Conservation (phyloP, 2,329 filamentous ascomycete species). For the Colletotrichum caudatum region DNA sequence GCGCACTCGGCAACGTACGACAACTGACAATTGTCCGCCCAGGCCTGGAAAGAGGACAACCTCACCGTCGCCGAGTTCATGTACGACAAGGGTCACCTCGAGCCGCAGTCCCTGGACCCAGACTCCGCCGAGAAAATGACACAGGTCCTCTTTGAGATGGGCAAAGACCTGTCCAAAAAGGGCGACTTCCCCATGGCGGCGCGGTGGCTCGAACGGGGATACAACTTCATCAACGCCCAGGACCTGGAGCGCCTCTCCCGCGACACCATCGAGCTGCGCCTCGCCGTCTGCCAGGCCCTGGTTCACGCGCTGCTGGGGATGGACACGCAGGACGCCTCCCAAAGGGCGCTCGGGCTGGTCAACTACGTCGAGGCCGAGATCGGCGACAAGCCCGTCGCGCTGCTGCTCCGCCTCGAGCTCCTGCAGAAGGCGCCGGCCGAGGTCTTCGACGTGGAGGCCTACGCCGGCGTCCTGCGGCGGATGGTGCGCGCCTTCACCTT, state of each 20-base stretch:
- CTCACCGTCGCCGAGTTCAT: constrained; percentile 84
- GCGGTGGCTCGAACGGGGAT: constrained; percentile 80
- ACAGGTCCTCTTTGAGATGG: constrained; percentile 79
- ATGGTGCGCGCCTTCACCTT: constrained; percentile 72
- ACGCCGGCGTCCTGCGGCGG: constrained; percentile 65
- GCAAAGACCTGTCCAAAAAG: constrained; percentile 67
- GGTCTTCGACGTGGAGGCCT: constrained; percentile 61
- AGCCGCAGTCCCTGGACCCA: constrained; percentile 57
- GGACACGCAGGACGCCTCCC: constrained; percentile 56
- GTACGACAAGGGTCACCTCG: constrained; percentile 70
- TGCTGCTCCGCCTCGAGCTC: constrained; percentile 76
- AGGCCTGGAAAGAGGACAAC: constrained; percentile 81
- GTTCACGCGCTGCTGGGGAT: constrained; percentile 67
- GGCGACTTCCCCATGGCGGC: constrained; percentile 67
- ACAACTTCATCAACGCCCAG: constrained; percentile 67
- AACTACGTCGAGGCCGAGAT: constrained; percentile 71
- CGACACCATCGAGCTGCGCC: constrained; percentile 72
- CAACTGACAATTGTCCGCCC: neutral
- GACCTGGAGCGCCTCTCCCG: constrained; percentile 67
- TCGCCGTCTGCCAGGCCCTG: constrained; percentile 74
- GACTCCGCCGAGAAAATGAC: constrained; percentile 70
- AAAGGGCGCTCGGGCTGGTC: constrained; percentile 69
- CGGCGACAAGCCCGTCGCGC: constrained; percentile 73
- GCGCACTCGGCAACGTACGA: neutral
- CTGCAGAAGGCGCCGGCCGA: constrained; percentile 63